Base-by-base conservation (phyloP, 2,329 filamentous ascomycete species). In the Aspergillus bombycis region DNA sequence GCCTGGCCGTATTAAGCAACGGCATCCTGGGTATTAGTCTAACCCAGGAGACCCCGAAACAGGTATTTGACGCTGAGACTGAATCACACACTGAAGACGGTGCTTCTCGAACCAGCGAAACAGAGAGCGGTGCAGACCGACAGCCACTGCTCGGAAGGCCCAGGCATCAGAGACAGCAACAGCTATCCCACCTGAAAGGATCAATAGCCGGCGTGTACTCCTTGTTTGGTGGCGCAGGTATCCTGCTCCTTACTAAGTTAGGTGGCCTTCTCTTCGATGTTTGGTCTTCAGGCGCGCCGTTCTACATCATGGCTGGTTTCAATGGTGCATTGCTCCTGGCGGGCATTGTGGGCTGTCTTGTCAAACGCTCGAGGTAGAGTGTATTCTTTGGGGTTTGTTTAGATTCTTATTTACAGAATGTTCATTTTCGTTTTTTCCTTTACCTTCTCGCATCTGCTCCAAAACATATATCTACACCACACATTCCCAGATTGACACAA, bases 171-270 rank as follows among this genome's bases (percentile, higher is more conserved):
- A 67, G 68, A 56, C 61, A 68, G 4, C 68, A 74, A 46, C 77
- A 79, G 28, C 73, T 82, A 55, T 79, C 82, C n/a, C 80, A 86
- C 53, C 85, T 98, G 59, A 98, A 98, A 80, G 95, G 95, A 14
- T 94, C 92, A 16, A 95, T 99, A 68, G 94, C 95, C 0, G 95
- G 95, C 2, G 90, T 97, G 1, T 99, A 99, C 78, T 96, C 92
- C 59, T 87, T 97, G 66, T 93, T 91, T 61, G 95, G 95, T 12
- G 95, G 94, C 16, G 91, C 89, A 0, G 95, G 94, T 0, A 99
- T 99, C 58, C 78, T 99, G 60, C 79, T 98, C 6, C 84, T 99
- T 19, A 98, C 95, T 0, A 99, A 99, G 79, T 77, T 95, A 4
- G 95, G 95, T 14, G 95, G 95, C 0, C 87, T 88, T 43, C 79